A percentile compares a stretch with the other conserved stretches of the same genome.
phyloP scores from a whole-genome alignment of 345 rosid genomes.

The Syzygium aqueum region DNA sequence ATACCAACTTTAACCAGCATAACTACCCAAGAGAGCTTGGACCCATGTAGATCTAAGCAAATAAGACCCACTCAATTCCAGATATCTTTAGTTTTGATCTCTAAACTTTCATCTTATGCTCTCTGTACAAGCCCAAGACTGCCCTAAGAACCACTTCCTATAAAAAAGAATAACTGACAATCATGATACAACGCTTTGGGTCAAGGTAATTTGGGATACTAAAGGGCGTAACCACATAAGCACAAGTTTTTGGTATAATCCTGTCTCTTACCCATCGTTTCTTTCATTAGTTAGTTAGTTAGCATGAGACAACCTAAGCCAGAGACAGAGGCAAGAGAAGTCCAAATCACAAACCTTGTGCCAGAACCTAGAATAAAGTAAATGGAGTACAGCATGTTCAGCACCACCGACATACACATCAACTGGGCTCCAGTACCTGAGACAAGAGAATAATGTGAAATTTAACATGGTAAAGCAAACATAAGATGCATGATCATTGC shows the following conservation, averaged over 20 bases:
- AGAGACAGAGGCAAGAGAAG: not conserved
- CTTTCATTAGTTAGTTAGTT: not conserved
- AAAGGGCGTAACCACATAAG: not conserved
- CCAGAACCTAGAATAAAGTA: constrained; percentile 94
- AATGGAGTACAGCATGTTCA: constrained; percentile 97
- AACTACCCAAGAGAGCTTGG: not conserved
- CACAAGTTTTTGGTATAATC: not conserved
- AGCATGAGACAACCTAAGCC: not conserved
- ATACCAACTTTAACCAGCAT: not conserved
- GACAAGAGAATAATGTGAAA: not conserved
- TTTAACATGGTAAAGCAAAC: not conserved
- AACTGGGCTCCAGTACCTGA: constrained; percentile 90
- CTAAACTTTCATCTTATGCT: not conserved
- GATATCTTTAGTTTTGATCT: not conserved
- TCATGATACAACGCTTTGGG: not conserved
- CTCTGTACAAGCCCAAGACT: not conserved
- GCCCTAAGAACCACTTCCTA: not conserved
- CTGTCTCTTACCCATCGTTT: not conserved
- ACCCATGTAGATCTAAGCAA: not conserved
- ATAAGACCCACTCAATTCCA: not conserved
- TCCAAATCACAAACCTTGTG: constrained; percentile 55
- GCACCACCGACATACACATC: constrained; percentile 97
- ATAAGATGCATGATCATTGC: not conserved
- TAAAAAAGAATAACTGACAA: not conserved
- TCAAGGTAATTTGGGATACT: not conserved